These are phyloP conservation scores for Dysphania ambrosioides DNA, from an alignment of 148 eudicot species.

Conservation along the genomic window DNA sequence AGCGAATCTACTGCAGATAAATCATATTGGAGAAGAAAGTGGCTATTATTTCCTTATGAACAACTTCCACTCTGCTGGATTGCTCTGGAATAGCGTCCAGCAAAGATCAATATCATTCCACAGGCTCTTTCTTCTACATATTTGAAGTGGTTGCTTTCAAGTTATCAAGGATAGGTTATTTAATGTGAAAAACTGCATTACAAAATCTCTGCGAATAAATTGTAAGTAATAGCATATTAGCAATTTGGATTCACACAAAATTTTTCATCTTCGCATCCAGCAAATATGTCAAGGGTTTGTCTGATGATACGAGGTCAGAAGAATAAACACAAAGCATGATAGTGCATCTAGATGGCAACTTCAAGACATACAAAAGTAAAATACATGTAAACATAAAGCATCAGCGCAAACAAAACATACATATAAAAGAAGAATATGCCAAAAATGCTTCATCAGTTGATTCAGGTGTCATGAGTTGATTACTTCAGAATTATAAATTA, in stretches of 20 bases:
- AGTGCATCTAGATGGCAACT: constrained; percentile 8
- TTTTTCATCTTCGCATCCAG: constrained; percentile 15
- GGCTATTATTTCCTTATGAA: constrained; percentile 30
- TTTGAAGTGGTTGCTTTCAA: constrained; percentile 37
- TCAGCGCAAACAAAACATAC: neutral
- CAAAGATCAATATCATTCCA: constrained; percentile 28
- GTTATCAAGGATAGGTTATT: constrained; percentile 36
- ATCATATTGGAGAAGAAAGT: constrained; percentile 33
- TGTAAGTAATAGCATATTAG: constrained; percentile 30
- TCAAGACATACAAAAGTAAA: neutral
- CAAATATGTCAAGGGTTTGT: constrained; percentile 17
- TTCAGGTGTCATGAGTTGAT: neutral
- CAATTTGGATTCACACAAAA: constrained; percentile 24
- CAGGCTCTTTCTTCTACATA: constrained; percentile 39
- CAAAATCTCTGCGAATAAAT: constrained; percentile 45
- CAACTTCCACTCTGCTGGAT: constrained; percentile 37
- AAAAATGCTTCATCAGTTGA: neutral
- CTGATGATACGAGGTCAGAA: constrained; percentile 15
- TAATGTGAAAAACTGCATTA: constrained; percentile 41
- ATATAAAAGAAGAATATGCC: constrained; percentile 4
- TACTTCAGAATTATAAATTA: neutral
- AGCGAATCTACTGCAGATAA: constrained; percentile 22
- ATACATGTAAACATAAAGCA: constrained; percentile 3
- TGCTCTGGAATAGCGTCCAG: constrained; percentile 30
- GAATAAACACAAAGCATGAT: constrained; percentile 14